Conservation (phyloP, 495 filamentous ascomycete species). For the Hypoxylon intermedium region DNA sequence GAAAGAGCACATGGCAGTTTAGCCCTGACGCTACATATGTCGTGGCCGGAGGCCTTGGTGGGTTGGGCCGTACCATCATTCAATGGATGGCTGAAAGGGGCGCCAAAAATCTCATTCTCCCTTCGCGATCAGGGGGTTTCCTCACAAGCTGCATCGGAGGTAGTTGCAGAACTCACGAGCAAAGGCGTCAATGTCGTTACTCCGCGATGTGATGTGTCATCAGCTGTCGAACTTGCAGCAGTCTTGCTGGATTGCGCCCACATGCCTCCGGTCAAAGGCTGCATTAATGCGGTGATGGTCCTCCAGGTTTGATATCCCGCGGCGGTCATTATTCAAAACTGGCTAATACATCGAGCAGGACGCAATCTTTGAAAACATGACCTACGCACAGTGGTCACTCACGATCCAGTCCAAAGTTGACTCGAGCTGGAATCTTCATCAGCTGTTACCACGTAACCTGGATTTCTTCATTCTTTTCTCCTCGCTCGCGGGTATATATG, state of each 20-base stretch:
- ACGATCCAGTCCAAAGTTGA: slow-evolving; percentile 7
- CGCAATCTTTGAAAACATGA: slow-evolving; percentile 55
- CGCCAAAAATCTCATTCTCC: slow-evolving; percentile 60
- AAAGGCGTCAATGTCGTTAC: background rate
- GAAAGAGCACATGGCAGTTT: too few species aligned
- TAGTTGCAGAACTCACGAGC: slow-evolving; percentile 33
- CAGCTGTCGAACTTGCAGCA: too few species aligned
- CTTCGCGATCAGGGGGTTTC: slow-evolving; percentile 62
- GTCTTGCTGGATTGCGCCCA: too few species aligned
- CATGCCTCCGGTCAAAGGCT: slow-evolving; percentile 61
- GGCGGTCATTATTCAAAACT: slow-evolving; percentile 8
- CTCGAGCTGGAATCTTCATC: too few species aligned
- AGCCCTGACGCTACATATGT: slow-evolving; percentile 56
- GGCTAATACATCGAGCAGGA: slow-evolving; percentile 31
- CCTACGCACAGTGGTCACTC: slow-evolving; percentile 43
- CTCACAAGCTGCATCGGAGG: slow-evolving; percentile 9
- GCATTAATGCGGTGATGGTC: slow-evolving; percentile 55
- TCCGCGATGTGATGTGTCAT: background rate
- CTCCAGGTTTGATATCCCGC: slow-evolving; percentile 29
- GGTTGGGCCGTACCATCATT: slow-evolving; percentile 62
- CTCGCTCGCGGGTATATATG: too few species aligned
- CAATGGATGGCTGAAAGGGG: slow-evolving; percentile 63
- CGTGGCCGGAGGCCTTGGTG: slow-evolving; percentile 64
- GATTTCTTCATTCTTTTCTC: too few species aligned
- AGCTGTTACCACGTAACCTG: too few species aligned